Evolutionary conservation across 768 basidiomycete genomes (phyloP).

Genomic region (Trametes elegans): DNA sequence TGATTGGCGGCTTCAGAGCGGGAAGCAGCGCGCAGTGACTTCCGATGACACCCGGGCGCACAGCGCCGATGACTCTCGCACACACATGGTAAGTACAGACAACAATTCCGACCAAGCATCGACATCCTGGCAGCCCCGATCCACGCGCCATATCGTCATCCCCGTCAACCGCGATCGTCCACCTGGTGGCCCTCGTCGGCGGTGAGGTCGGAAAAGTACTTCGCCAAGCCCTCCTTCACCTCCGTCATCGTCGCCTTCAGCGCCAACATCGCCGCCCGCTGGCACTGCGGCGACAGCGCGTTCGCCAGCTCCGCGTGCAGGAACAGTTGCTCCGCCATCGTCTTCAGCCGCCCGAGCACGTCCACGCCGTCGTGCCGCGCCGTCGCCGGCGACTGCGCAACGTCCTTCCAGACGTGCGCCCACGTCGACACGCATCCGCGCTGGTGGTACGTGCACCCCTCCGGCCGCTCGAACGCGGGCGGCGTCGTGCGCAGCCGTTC

Average conservation of each 20-base stretch:
- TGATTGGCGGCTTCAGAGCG: too few relatives aligned
- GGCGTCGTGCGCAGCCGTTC: slow-evolving; percentile 27
- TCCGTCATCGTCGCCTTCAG: slow-evolving; percentile 27
- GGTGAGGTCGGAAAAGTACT: slow-evolving; percentile 21
- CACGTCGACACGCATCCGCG: slow-evolving; percentile 39
- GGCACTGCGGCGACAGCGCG: slow-evolving; percentile 37
- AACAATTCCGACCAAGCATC: not conserved
- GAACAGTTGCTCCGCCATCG: slow-evolving; percentile 32
- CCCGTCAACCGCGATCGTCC: not conserved
- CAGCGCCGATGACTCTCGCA: not conserved
- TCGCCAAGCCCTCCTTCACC: slow-evolving; percentile 22
- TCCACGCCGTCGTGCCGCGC: slow-evolving; percentile 31
- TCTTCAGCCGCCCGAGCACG: slow-evolving; percentile 35
- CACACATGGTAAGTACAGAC: not conserved
- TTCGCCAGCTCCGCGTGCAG: slow-evolving; percentile 31
- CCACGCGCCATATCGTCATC: not conserved
- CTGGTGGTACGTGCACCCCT: slow-evolving; percentile 36
- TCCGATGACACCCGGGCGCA: not conserved
- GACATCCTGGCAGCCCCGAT: not conserved
- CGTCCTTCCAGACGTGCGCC: slow-evolving; percentile 35
- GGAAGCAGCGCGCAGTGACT: not conserved
- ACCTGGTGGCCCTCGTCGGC: not conserved
- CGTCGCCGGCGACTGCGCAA: slow-evolving; percentile 26
- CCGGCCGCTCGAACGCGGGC: slow-evolving; percentile 31
- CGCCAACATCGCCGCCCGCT: slow-evolving; percentile 34